Base-by-base conservation (phyloP, 148 eudicot species). In the Hydrangea macrophylla region DNA sequence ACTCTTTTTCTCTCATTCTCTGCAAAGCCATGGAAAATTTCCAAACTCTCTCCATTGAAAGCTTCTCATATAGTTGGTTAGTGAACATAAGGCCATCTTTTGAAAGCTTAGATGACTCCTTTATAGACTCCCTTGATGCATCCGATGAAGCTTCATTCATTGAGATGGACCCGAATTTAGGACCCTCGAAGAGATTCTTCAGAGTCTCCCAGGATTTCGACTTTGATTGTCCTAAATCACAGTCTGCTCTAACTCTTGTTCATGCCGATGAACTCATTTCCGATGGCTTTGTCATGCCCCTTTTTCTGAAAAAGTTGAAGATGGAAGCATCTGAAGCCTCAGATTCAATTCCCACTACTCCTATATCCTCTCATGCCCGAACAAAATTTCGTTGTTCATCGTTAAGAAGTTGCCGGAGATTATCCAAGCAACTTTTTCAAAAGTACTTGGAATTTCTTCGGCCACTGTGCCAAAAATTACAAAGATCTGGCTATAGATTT, bases 61-160 rank as follows among this genome's bases (percentile, higher is more conserved):
- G 96, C 70, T 90, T 90, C 81, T 87, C 96, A 22, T 85, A 83
- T 39, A 87, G 92, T 63, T 90, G 96, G 96, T 64, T 84, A 72
- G 79, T 85, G n/a, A 85, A 90, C 76, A 63, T 83, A 9, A 81
- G 81, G 65, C 92, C 90, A 60, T 81, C 96, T 31, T 70, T 84
- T 31, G 95, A 86, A 55, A 80, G 79, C 74, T 62, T 75, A 27
- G 83, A 78, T 31, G 85, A 84, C 26, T 82, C 96, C 36, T 78
- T 78, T 58, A 73, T 87, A 64, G 76, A 80, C 55, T 78, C 83
- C 12, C 48, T 85, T 54, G 90, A 90, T 73, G 77, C 77, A 6
- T 77, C 75, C 26, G 83, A 83, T 64, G 87, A 82, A 56, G 71
- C 90, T 39, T 80, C 81, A 23, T 92, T 92, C 84, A 92, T 92